Base-by-base conservation (phyloP, 345 rosid species). In the Rhizophora mangle region DNA sequence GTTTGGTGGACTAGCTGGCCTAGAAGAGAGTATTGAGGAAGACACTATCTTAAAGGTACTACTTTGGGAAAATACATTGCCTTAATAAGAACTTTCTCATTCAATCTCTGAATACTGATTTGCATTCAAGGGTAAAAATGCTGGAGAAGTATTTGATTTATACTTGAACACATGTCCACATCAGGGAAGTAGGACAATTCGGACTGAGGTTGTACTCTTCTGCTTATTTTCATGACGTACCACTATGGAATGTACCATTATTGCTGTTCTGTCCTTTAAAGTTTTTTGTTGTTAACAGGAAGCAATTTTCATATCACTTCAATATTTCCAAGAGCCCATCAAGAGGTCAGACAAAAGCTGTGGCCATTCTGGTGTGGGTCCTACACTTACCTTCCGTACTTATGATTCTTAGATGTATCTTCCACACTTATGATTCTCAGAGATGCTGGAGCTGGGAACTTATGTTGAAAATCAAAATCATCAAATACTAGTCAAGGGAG, bases 1-100 rank as follows among this genome's bases (percentile, higher is more conserved):
- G 72, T 93, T 93, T 75, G 98, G 98, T 53, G 96, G 98, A 68
- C 98, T 89, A 61, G 93, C 97, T 78, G 96, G 98, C 68, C 78
- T 91, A 71, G 98, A 93, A 77, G 96, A 91, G 81, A 65, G 96
- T 65, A 81, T 83, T 58, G 92, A 88, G 79, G 91, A 80, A 78
- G 97, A 93, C 73, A 71, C 65, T 68, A 72, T 76, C 76, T 79
- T 89, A 62, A 88, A 88, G 96, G 98, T 93, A 82, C 31, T 31
- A 53, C 22, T n/a, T 22, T 16, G 4, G 8, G 8, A 19, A 51
- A n/a, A 60, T 60, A 46, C 26, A 18, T 15, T 59, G 8, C 9
- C 56, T 8, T n/a, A 10, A 6, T 39, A 22, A 60, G 19, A 36
- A 11, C 55, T 26, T 34, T 9, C 24, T 39, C 29, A 5, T 55